Conservation (phyloP, 257 asterid genomes). For the Ballota nigra region DNA sequence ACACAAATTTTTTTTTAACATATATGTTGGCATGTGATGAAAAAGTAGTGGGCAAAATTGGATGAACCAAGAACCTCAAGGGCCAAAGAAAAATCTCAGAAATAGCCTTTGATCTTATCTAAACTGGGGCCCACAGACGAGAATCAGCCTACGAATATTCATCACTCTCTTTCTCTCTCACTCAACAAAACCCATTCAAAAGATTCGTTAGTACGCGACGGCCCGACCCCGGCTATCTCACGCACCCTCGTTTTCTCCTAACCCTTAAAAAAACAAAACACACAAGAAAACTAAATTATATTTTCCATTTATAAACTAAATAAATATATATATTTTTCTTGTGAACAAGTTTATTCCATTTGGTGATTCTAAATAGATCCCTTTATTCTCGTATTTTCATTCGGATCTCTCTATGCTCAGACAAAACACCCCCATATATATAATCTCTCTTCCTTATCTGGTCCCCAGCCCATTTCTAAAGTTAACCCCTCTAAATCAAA, state of each 20-base stretch:
- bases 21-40: not conserved
- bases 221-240: constrained; percentile 61
- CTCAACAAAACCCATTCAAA: constrained; percentile 24
- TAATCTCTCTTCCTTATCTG: constrained; percentile 23
- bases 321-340: constrained; percentile 15
- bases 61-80: not conserved
- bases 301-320: not conserved
- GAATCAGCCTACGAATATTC: constrained; percentile 54
- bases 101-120: constrained; percentile 42
- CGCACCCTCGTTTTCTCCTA: constrained; percentile 36
- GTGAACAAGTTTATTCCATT: constrained; percentile 44
- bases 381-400: constrained; percentile 44
- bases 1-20: too few relatives aligned
- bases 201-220: constrained; percentile 87
- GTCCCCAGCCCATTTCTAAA: constrained; percentile 13
- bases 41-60: not conserved
- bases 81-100: not conserved
- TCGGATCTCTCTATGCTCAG: constrained; percentile 51
- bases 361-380: constrained; percentile 68
- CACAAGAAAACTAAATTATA: not conserved
- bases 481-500: not conserved
- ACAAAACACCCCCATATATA: constrained; percentile 9
- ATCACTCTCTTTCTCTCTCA: constrained; percentile 5
- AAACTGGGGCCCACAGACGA: constrained; percentile 31
- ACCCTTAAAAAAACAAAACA: not conserved